Evolutionary conservation across 257 asterid species (phyloP).

Genomic region (Fraxinus excelsior): DNA sequence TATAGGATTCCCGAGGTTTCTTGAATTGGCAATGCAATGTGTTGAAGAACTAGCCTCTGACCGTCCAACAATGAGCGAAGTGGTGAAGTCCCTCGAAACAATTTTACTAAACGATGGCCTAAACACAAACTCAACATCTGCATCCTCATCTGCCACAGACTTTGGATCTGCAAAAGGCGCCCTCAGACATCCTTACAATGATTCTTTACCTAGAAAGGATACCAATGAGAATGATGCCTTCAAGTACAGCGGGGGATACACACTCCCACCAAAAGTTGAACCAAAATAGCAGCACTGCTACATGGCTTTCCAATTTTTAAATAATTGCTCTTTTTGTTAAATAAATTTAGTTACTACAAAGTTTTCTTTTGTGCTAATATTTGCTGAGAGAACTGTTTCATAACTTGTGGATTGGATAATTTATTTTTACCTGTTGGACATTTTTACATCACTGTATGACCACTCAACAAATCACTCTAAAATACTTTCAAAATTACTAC

Average conservation of each 20-base stretch:
- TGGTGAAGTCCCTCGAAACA: constrained; percentile 69
- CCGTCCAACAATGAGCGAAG: constrained; percentile 86
- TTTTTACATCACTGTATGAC: neutral
- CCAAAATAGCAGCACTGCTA: constrained; percentile 37
- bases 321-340: constrained; percentile 4
- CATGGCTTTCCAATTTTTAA: constrained; percentile 14
- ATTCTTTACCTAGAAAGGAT: constrained; percentile 39
- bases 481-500: neutral
- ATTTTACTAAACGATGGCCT: constrained; percentile 73
- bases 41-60: constrained; percentile 86
- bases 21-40: constrained; percentile 84
- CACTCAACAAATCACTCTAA: neutral
- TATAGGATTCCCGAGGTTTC: constrained; percentile 59
- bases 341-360: constrained; percentile 11
- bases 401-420: neutral
- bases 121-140: constrained; percentile 70
- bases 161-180: constrained; percentile 51
- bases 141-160: constrained; percentile 80
- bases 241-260: constrained; percentile 59
- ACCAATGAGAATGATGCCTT: constrained; percentile 44
- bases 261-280: constrained; percentile 48
- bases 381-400: neutral
- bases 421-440: neutral
- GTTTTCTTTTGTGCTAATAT: constrained; percentile 3
- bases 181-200: constrained; percentile 53